These are phyloP conservation scores for Metschnikowia shivogae DNA, from an alignment of 805 yeast genomes.

Conservation along the genomic window DNA sequence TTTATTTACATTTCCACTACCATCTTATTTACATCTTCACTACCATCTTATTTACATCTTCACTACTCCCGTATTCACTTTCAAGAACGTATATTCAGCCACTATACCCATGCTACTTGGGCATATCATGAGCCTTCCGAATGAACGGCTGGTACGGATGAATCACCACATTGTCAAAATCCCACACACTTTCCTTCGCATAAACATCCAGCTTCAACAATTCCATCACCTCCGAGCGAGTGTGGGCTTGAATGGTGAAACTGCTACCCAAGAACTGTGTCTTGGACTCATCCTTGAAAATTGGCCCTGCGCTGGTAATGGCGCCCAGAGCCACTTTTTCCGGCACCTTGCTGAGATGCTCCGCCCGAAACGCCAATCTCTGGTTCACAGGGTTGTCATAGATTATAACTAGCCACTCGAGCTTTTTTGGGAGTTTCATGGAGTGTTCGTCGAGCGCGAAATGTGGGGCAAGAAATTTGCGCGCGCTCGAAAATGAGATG, in stretches of 20 bases:
- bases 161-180: conserved; percentile 14
- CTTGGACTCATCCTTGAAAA: conserved; percentile 15
- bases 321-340: conserved; percentile 7
- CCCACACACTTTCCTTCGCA: conserved; percentile 16
- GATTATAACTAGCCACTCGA: conserved; percentile 20
- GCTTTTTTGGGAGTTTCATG: conserved; percentile 8
- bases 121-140: conserved; percentile 9
- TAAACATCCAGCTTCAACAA: conserved; percentile 14
- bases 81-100: no score
- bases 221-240: conserved; percentile 11
- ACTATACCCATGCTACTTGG: neutral
- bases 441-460: neutral
- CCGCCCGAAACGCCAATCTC: conserved; percentile 12
- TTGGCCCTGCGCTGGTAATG: conserved; percentile 13
- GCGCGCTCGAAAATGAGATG: no score
- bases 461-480: neutral
- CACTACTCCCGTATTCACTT: no score
- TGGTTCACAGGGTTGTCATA: conserved; percentile 15
- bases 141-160: conserved; percentile 15
- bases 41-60: no score
- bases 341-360: conserved; percentile 15
- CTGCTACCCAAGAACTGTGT: conserved; percentile 15
- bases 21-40: no score
- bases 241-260: conserved; percentile 13
- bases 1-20: no score